phyloP scores from a whole-genome alignment of 169 alveolate genomes.

The Plasmodium gonderi region DNA sequence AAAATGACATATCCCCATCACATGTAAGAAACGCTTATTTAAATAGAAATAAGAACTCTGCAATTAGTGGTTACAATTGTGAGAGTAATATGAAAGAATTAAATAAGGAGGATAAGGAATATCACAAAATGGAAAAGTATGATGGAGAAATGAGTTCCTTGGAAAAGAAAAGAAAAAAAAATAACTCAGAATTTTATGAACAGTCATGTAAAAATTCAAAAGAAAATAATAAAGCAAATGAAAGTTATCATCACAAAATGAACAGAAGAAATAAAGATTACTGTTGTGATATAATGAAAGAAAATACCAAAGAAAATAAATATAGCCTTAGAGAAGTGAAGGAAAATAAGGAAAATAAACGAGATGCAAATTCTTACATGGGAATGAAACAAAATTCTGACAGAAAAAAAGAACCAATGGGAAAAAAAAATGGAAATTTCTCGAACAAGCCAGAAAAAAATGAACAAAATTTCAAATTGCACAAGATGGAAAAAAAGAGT shows the following conservation, averaged over 20 bases:
- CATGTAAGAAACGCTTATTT: not conserved
- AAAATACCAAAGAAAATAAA: not conserved
- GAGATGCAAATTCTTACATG: not conserved
- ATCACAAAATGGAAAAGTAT: not conserved
- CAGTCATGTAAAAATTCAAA: not conserved
- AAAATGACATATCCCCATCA: not conserved
- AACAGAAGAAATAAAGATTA: not conserved
- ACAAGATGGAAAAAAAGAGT: not conserved
- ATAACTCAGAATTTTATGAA: not conserved
- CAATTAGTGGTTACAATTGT: not conserved
- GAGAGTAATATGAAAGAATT: not conserved
- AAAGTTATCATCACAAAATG: not conserved
- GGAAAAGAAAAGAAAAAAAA: not conserved
- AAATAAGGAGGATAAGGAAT: not conserved
- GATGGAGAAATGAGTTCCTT: not conserved
- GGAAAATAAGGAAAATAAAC: not conserved
- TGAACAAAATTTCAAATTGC: not conserved
- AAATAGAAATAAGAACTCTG: not conserved
- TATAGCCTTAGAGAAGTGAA: not conserved
- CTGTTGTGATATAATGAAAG: not conserved
- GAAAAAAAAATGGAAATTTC: not conserved
- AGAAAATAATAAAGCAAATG: not conserved
- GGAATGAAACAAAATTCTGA: not conserved
- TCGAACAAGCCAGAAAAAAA: not conserved
- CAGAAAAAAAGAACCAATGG: not conserved